Base-by-base conservation (phyloP, 1,139 yeast genomes). In the Eremothecium sinecaudum region DNA sequence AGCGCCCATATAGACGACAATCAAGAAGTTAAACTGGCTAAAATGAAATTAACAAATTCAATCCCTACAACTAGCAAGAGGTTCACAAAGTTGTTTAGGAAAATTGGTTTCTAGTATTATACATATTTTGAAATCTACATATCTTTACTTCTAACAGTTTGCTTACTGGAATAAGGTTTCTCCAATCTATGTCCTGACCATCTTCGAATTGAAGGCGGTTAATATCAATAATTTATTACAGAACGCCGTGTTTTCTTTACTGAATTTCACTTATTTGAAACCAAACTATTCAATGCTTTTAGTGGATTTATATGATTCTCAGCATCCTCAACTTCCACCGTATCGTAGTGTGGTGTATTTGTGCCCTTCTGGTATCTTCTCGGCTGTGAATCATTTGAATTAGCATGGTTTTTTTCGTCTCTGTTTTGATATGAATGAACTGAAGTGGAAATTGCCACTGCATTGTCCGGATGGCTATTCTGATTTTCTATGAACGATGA, bases 401-500 rank as follows among this genome's bases (percentile, higher is more conserved):
- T 20, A 15, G 28, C 33, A n/a, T 33, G 36, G 17, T 33, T 27
- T 18, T 33, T 33, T n/a, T 21, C 19, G 20, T 35, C 35, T 16
- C 35, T 20, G 10, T n/a, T n/a, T n/a, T n/a, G n/a, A n/a, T n/a
- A n/a, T n/a, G n/a, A n/a, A n/a, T n/a, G n/a, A n/a, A n/a, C n/a
- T n/a, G n/a, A n/a, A n/a, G n/a, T n/a, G n/a, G n/a, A n/a, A n/a
- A n/a, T n/a, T n/a, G n/a, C n/a, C n/a, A n/a, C n/a, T n/a, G n/a
- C n/a, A n/a, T n/a, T n/a, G n/a, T n/a, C n/a, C n/a, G n/a, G n/a
- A n/a, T n/a, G n/a, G n/a, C n/a, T n/a, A n/a, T n/a, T n/a, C n/a
- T 23, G 52, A 24, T 6, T 52, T 27, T 48, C 48, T 12, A 45
- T 36, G 34, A 58, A 60, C 12, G 59, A 50, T 4, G 62, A 47